phyloP scores from a whole-genome alignment of 2,329 filamentous ascomycete genomes.

The Aspergillus pseudotamarii region DNA sequence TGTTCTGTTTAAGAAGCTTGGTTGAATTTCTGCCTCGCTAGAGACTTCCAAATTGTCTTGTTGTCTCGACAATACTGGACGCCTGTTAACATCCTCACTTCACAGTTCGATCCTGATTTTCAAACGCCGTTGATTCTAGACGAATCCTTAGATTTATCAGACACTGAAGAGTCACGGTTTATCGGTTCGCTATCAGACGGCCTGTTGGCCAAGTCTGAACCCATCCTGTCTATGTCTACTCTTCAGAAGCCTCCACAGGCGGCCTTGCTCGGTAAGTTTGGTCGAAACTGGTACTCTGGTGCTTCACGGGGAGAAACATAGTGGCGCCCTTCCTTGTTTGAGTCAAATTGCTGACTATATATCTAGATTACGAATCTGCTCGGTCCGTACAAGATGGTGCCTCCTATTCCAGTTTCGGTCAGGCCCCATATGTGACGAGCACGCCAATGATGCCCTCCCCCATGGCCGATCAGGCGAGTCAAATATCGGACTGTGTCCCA shows the following conservation, averaged over 20 bases:
- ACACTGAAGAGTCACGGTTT: constrained; percentile 49
- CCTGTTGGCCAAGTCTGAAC: constrained; percentile 59
- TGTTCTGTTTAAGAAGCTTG: constrained; percentile 19
- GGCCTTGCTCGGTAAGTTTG: constrained; percentile 77
- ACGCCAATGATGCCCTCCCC: constrained; percentile 43
- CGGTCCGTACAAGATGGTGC: constrained; percentile 43
- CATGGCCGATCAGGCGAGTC: constrained; percentile 44
- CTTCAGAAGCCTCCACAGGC: constrained; percentile 76
- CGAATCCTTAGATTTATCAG: constrained; percentile 50
- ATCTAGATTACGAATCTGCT: constrained; percentile 40
- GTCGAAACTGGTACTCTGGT: background rate
- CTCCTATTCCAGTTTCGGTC: constrained; percentile 45
- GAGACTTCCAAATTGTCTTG: constrained; percentile 8
- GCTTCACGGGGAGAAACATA: background rate
- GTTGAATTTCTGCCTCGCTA: constrained; percentile 23
- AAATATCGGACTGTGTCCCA: constrained; percentile 44
- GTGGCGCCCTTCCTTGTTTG: background rate
- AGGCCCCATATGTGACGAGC: constrained; percentile 40
- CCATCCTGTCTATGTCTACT: constrained; percentile 76
- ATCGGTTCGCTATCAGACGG: constrained; percentile 51
- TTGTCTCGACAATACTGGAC: constrained; percentile 12
- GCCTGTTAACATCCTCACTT: constrained; percentile 18
- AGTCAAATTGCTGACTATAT: constrained; percentile 10
- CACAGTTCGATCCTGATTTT: constrained; percentile 47
- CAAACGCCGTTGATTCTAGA: constrained; percentile 51